Conservation (phyloP, 768 basidiomycete species). For the Hypsizygus marmoreus region DNA sequence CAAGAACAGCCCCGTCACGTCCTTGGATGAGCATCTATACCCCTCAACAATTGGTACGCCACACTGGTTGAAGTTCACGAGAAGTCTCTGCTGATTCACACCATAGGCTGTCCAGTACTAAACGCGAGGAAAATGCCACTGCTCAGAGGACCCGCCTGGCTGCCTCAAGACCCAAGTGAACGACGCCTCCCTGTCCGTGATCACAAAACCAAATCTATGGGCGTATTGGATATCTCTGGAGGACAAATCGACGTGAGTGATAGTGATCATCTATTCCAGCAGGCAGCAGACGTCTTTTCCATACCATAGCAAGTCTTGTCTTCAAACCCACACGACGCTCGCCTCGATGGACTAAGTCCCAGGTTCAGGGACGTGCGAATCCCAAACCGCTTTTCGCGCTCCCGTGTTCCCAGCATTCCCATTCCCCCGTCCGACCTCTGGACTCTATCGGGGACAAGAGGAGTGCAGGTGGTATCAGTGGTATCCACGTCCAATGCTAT, state of each 20-base stretch:
- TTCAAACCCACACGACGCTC: not conserved
- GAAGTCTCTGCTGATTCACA: slow-evolving; percentile 2
- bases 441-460: not conserved
- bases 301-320: slow-evolving; percentile 1
- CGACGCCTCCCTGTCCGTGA: not conserved
- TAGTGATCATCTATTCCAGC: not conserved
- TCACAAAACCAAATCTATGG: not conserved
- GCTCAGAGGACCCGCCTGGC: slow-evolving; percentile 7
- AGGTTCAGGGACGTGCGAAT: slow-evolving; percentile 7
- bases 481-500: not conserved
- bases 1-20: slow-evolving; percentile 2
- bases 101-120: slow-evolving; percentile 8
- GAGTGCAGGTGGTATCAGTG: not conserved
- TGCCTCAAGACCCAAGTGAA: not conserved
- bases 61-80: not conserved
- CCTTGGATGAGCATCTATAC: slow-evolving; percentile 3
- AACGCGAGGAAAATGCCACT: slow-evolving; percentile 1
- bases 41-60: slow-evolving; percentile 8
- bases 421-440: slow-evolving; percentile 17
- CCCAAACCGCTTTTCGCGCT: slow-evolving; percentile 5
- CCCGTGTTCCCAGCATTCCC: slow-evolving; percentile 13
- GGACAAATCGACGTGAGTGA: slow-evolving; percentile 9
- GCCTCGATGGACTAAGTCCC: not conserved
- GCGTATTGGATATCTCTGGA: not conserved
- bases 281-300: not conserved